Evolutionary conservation across 495 filamentous ascomycete species (phyloP).

Genomic region (Lindgomyces ingoldianus): DNA sequence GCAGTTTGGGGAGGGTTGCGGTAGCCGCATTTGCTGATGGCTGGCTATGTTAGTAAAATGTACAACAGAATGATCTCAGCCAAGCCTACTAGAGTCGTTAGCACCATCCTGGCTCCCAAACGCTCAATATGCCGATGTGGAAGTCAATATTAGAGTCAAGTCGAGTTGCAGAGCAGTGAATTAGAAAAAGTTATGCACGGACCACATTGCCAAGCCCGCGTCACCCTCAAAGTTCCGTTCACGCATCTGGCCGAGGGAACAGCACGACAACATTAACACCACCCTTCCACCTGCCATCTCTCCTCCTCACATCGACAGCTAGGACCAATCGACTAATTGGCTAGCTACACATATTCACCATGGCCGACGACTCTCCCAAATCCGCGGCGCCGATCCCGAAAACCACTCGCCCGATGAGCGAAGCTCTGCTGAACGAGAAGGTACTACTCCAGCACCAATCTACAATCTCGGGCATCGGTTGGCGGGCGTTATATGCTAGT

Average conservation of each 20-base stretch:
- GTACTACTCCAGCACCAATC: constrained; percentile 52
- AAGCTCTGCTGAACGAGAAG: constrained; percentile 94
- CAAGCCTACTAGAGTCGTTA: not conserved
- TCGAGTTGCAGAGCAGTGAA: too few species aligned
- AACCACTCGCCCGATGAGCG: constrained; percentile 78
- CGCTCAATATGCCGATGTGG: too few species aligned
- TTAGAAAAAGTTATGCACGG: constrained; percentile 22
- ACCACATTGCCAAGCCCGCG: constrained; percentile 13
- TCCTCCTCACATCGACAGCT: not conserved
- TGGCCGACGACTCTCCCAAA: constrained; percentile 59
- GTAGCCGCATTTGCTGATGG: not conserved
- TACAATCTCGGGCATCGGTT: not conserved
- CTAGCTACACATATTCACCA: constrained; percentile 41
- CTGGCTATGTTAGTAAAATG: not conserved
- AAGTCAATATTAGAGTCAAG: too few species aligned
- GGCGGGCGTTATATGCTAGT: not conserved
- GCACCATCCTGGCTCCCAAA: constrained; percentile 8
- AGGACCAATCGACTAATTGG: constrained; percentile 19
- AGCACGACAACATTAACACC: constrained; percentile 20
- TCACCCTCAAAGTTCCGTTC: constrained; percentile 23
- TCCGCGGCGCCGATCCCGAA: constrained; percentile 52
- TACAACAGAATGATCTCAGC: not conserved
- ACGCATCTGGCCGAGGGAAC: constrained; percentile 2
- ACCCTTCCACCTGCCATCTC: not conserved
- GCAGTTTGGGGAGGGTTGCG: constrained; percentile 31